These are phyloP conservation scores for Pseudoturritis turrita DNA, from an alignment of 345 rosid genomes.

Conservation along the genomic window DNA sequence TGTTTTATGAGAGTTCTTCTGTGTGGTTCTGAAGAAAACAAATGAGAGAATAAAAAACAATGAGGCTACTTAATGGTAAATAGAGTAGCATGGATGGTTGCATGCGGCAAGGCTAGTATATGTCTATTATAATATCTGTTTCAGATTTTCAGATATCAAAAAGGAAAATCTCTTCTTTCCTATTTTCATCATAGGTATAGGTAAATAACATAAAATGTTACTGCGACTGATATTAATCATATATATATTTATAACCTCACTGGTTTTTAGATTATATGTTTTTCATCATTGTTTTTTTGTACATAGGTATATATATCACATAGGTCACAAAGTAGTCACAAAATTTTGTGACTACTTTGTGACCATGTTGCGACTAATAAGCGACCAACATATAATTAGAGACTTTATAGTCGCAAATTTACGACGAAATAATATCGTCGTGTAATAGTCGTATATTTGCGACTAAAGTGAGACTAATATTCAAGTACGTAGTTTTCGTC, in stretches of 20 bases:
- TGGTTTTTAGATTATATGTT: not conserved
- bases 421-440: no score
- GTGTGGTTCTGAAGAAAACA: slow-evolving; percentile 15
- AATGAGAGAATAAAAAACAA: slow-evolving; percentile 8
- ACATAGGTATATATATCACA: no score
- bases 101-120: slow-evolving; percentile 24
- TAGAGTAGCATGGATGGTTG: slow-evolving; percentile 25
- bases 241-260: not conserved
- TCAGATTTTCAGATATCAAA: slow-evolving; percentile 22
- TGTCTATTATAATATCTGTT: slow-evolving; percentile 19
- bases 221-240: not conserved
- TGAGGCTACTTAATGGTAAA: slow-evolving; percentile 3
- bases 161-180: slow-evolving; percentile 26
- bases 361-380: no score
- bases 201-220: slow-evolving; percentile 7
- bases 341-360: no score
- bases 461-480: no score
- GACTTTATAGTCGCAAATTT: no score
- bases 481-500: no score
- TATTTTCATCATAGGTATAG: slow-evolving; percentile 23
- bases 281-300: not conserved
- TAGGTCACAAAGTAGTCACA: no score
- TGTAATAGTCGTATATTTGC: no score
- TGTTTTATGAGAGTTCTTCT: not conserved
- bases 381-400: no score